Base-by-base conservation (phyloP, 2,329 filamentous ascomycete genomes). In the Claviceps monticola region DNA sequence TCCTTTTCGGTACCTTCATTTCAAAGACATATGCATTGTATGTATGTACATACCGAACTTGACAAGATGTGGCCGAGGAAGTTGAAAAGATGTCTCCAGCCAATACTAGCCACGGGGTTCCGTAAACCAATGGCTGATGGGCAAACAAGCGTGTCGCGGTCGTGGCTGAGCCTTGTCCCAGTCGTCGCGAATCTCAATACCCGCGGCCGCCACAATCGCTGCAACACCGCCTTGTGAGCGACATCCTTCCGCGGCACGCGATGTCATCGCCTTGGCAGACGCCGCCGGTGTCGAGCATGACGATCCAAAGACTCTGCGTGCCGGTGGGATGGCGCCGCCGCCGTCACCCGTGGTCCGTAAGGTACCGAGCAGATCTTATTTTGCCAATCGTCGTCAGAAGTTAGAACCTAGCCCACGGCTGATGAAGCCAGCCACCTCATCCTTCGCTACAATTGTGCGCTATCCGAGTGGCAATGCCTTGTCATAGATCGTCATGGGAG, bases 241-340 rank as follows among this genome's bases (percentile, higher is more conserved):
- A 23, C 39, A 8, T 39, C 6, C 14, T n/a, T 17, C 19, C 34
- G 3, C 19, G 19, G 17, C 41, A 11, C 6, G 9, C 19, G 36
- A 17, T 9, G n/a, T 44, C 34, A 14, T 26, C 21, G 49, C 43
- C 49, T 47, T 37, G 37, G 49, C 26, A 19, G 37, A 36, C 4
- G 49, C 42, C 16, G 17, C 13, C 34, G 21, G 29, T 8, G 8
- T 34, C 14, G 34, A 29, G 13, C 19, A 23, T 13, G 36, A 43
- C n/a, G 19, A 44, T 36, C 13, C 26, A 29, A 16, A 42, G 4
- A 17, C 39, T 43, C 21, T 43, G 41, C 13, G 11, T 43, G 36
- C 42, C 49, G 36, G 9, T 34, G 44, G 6, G 19, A 45, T 44
- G 50, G 50, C 50, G 50, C 50, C 46, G 50, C 44, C 39, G n/a